phyloP scores from a whole-genome alignment of 163 green algal genomes.

The Scenedesmus sp. region DNA sequence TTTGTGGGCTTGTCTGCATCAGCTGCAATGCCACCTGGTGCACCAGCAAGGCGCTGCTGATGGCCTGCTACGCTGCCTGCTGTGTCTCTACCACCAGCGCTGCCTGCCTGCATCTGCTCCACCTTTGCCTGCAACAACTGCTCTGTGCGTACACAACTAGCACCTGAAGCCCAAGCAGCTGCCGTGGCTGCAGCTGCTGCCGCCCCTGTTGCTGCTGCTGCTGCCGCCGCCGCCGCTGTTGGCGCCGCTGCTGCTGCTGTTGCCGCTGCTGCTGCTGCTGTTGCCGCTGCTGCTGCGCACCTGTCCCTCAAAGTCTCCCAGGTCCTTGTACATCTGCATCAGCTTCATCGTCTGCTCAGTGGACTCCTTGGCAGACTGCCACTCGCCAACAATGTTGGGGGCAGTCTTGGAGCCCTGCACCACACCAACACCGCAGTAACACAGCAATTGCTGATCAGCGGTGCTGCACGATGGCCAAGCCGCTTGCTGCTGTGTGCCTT shows the following conservation, averaged over 20 bases:
- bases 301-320: constrained; percentile 71
- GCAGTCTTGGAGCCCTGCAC: constrained; percentile 42
- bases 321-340: constrained; percentile 74
- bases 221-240: neutral
- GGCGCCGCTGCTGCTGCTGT: neutral
- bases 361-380: constrained; percentile 60
- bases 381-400: constrained; percentile 59
- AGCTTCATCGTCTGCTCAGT: constrained; percentile 70
- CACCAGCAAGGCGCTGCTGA: neutral
- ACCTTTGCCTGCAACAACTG: too few relatives aligned
- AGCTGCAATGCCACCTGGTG: neutral
- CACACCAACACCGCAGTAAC: neutral
- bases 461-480: neutral
- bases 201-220: neutral
- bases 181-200: neutral
- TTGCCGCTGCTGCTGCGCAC: constrained; percentile 42
- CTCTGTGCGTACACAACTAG: neutral
- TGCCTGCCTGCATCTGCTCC: neutral
- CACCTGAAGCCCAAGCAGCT: neutral
- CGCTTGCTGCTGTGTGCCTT: neutral
- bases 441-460: neutral
- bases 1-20: neutral
- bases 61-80: neutral
- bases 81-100: neutral
- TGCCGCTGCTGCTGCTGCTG: neutral